Evolutionary conservation across 768 basidiomycete species (phyloP).

Genomic region (Suillus americanus): DNA sequence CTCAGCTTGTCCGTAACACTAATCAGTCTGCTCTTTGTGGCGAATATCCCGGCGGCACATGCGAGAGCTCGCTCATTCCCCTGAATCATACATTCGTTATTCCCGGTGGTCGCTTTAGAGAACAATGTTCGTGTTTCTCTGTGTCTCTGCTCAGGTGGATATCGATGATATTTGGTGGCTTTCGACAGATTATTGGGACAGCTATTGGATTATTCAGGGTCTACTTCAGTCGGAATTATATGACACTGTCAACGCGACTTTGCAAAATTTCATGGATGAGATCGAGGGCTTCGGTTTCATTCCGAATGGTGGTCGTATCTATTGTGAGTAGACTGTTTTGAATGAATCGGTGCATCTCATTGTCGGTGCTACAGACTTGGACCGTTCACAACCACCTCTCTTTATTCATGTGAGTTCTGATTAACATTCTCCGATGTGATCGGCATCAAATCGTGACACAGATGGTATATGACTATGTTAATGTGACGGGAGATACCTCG

Average conservation of each 20-base stretch:
- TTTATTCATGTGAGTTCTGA: slow-evolving; percentile 65
- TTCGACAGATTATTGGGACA: slow-evolving; percentile 57
- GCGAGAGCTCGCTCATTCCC: slow-evolving; percentile 86
- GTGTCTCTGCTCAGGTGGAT: not conserved
- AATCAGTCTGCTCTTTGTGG: slow-evolving; percentile 68
- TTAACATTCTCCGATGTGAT: not conserved
- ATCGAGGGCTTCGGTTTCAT: slow-evolving; percentile 84
- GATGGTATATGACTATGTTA: slow-evolving; percentile 90
- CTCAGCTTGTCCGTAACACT: slow-evolving; percentile 71
- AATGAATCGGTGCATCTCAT: not conserved
- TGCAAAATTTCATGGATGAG: slow-evolving; percentile 96
- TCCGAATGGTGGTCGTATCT: slow-evolving; percentile 91
- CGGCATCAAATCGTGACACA: slow-evolving; percentile 25
- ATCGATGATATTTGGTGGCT: slow-evolving; percentile 5
- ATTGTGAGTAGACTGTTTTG: slow-evolving; percentile 50
- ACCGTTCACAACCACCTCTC: slow-evolving; percentile 91
- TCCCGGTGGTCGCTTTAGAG: slow-evolving; percentile 84
- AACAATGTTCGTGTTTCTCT: slow-evolving; percentile 61
- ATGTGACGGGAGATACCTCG: slow-evolving; percentile 64
- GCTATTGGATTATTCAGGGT: slow-evolving; percentile 88
- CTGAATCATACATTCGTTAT: slow-evolving; percentile 91
- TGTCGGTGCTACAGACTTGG: slow-evolving; percentile 51
- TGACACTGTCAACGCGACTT: slow-evolving; percentile 67
- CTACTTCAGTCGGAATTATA: slow-evolving; percentile 79
- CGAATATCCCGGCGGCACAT: slow-evolving; percentile 44